Conservation (phyloP, 495 filamentous ascomycete genomes). For the Cryomyces minteri region DNA sequence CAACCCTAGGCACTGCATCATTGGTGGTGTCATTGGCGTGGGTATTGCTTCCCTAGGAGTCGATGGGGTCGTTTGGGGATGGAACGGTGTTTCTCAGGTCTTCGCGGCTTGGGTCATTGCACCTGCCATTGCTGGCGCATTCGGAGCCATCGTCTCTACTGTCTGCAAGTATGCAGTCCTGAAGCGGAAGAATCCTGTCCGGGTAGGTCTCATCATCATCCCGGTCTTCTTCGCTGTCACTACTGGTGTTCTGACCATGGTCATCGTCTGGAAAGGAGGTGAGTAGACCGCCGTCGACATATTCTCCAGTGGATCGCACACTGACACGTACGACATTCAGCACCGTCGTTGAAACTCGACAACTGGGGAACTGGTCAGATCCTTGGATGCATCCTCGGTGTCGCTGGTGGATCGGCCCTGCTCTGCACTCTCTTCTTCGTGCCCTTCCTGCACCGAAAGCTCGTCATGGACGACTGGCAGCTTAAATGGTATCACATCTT, state of each 20-base stretch:
- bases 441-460: constrained; percentile 3
- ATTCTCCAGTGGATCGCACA: too few relatives aligned
- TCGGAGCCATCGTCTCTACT: constrained; percentile 4
- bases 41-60: constrained; percentile 1
- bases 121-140: background rate
- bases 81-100: constrained; percentile 10
- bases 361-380: constrained; percentile 3
- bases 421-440: constrained; percentile 2
- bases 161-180: constrained; percentile 4
- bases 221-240: constrained; percentile 18
- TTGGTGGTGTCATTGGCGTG: constrained; percentile 25
- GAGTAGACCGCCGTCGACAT: too few relatives aligned
- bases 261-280: constrained; percentile 41
- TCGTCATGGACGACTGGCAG: constrained; percentile 3
- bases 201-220: background rate
- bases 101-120: constrained; percentile 5
- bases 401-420: background rate
- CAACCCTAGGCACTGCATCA: constrained; percentile 3
- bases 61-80: constrained; percentile 1
- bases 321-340: constrained; percentile 3
- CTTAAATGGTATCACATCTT: constrained; percentile 1
- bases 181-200: constrained; percentile 1
- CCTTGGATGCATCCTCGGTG: constrained; percentile 2
- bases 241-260: constrained; percentile 15
- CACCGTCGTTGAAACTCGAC: constrained; percentile 31